A percentile compares a stretch with the other conserved stretches of the same genome.
These are phyloP conservation scores for Calonectria montana DNA, from an alignment of 2,329 filamentous ascomycete genomes.

Conservation along the genomic window DNA sequence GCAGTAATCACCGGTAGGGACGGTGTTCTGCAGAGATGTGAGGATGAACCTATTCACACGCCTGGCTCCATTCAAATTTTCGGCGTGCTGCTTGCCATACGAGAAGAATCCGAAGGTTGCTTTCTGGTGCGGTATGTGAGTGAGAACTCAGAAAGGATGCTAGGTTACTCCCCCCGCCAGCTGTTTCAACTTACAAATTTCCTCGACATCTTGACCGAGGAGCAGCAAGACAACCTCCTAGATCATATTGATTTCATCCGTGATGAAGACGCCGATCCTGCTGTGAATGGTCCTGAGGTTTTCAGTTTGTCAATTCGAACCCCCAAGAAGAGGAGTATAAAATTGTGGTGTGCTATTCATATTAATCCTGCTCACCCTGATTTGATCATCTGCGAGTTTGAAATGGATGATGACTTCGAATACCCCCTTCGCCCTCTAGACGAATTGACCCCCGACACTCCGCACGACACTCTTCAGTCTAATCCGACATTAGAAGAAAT, in stretches of 20 bases:
- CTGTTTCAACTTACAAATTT: constrained; percentile 82
- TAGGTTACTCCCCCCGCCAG: constrained; percentile 81
- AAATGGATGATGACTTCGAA: constrained; percentile 80
- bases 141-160: constrained; percentile 80
- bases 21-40: constrained; percentile 80
- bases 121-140: constrained; percentile 80
- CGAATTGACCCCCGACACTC: constrained; percentile 69
- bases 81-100: constrained; percentile 79
- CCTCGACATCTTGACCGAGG: constrained; percentile 84
- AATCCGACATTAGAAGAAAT: constrained; percentile 81
- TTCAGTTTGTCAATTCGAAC: constrained; percentile 81
- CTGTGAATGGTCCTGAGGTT: constrained; percentile 83
- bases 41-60: constrained; percentile 91
- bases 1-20: constrained; percentile 84
- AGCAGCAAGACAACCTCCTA: constrained; percentile 84
- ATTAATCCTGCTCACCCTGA: constrained; percentile 75
- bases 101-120: constrained; percentile 75
- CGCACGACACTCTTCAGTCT: constrained; percentile 79
- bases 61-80: constrained; percentile 87
- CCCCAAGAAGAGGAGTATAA: constrained; percentile 66
- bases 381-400: constrained; percentile 88
- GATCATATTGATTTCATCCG: constrained; percentile 91
- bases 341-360: constrained; percentile 91
- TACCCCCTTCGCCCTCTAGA: constrained; percentile 74
- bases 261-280: constrained; percentile 82